These are phyloP conservation scores for Podaxis rugospora DNA, from an alignment of 768 basidiomycete species.

Conservation along the genomic window DNA sequence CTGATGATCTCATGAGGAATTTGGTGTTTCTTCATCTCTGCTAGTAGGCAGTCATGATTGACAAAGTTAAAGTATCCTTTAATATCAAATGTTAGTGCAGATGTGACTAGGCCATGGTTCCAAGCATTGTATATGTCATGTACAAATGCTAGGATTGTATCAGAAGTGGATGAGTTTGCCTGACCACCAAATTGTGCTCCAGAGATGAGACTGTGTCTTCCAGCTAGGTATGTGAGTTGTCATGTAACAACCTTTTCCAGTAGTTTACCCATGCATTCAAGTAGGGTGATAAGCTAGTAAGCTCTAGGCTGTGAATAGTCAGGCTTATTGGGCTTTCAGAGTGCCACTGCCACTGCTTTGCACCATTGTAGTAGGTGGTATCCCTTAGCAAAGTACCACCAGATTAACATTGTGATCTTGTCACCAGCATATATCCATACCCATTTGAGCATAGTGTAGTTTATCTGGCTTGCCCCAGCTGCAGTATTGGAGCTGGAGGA, in stretches of 20 bases:
- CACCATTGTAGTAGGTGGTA: slow-evolving; percentile 23
- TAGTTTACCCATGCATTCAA: slow-evolving; percentile 30
- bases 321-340: slow-evolving; percentile 30
- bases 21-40: slow-evolving; percentile 16
- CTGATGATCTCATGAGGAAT: slow-evolving; percentile 17
- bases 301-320: slow-evolving; percentile 31
- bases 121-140: slow-evolving; percentile 22
- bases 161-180: slow-evolving; percentile 17
- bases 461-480: slow-evolving; percentile 20
- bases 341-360: slow-evolving; percentile 23
- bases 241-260: slow-evolving; percentile 24
- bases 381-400: slow-evolving; percentile 17
- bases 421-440: slow-evolving; percentile 13
- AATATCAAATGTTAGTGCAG: slow-evolving; percentile 25
- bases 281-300: slow-evolving; percentile 29
- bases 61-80: slow-evolving; percentile 25
- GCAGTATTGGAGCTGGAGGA: slow-evolving; percentile 18
- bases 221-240: slow-evolving; percentile 19
- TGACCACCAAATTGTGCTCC: slow-evolving; percentile 20
- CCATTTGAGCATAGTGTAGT: slow-evolving; percentile 22
- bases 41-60: slow-evolving; percentile 20
- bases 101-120: slow-evolving; percentile 14
- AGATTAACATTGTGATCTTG: slow-evolving; percentile 12
- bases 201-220: slow-evolving; percentile 19
- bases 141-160: slow-evolving; percentile 20